Base-by-base conservation (phyloP, 768 basidiomycete genomes). In the Cubamyces lactineus region DNA sequence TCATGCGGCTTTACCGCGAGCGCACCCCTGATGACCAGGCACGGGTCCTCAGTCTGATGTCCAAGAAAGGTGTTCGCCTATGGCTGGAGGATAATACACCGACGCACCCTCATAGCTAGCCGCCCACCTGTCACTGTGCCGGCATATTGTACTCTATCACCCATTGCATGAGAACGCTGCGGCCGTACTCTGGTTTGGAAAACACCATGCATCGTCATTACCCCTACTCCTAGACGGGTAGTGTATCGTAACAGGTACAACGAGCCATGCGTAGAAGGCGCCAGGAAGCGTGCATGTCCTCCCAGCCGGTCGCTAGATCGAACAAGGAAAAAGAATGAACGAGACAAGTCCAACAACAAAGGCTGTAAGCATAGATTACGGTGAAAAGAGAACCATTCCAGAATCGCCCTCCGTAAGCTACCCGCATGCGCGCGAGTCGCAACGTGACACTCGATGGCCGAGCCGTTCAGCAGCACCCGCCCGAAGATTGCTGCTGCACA, bases 1-100 rank as follows among this genome's bases (percentile, higher is more conserved):
- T 96, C 53, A 91, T 92, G 89, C 81, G 88, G 42, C 76, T 98
- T 3, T 98, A 91, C 72, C 80, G 86, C 4, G 71, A 78, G 50
- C 79, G 87, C 53, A 78, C 74, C 11, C 71, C 66, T 21, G 74
- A 76, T 50, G 78, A 80, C 24, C 82, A 80, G 58, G 75, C 79
- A 57, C 79, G 84, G 30, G 73, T 86, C 49, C 79, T 85, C 56
- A 69, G 68, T 21, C 77, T 92, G 78, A 76, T 92, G 42, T 82
- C 80, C 41, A 94, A 94, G 75, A 88, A 87, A 72, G 91, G 87
- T 39, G 86, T 96, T 17, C 82, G 94, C 60, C 81, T 79, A 67
- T 96, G 94, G 94, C 71, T 96, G 13, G 92, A 94, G 53, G 84
- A 86, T 2, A 49, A 63, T 21, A 59, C 38, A 15, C 45, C 55